Conservation (phyloP, 495 filamentous ascomycete genomes). For the Aspergillus cristatus region DNA sequence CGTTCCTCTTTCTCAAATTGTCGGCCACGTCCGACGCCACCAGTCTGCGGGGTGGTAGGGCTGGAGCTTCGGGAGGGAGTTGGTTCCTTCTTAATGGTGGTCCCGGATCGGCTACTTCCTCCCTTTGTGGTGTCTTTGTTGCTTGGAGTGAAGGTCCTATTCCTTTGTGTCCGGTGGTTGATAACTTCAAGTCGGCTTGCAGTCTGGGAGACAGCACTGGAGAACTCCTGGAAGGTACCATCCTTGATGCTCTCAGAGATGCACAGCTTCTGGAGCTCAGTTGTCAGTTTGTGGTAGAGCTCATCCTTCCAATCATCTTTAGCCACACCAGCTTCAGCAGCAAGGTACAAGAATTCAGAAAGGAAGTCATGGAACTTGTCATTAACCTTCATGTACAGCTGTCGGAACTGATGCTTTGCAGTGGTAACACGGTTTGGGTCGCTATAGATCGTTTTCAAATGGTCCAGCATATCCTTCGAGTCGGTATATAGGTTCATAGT, state of each 20-base stretch:
- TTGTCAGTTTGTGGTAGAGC: slow-evolving; percentile 1
- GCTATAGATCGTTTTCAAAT: too few relatives aligned
- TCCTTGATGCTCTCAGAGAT: not conserved
- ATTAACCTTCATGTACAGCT: not conserved
- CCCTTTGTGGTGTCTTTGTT: not conserved
- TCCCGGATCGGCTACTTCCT: not conserved
- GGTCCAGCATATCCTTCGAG: too few relatives aligned
- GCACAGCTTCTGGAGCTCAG: not conserved
- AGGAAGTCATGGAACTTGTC: too few relatives aligned
- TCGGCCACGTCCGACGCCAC: too few relatives aligned
- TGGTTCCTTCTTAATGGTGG: not conserved
- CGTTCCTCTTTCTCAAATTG: too few relatives aligned
- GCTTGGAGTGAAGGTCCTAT: not conserved
- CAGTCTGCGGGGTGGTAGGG: not conserved
- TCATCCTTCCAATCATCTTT: slow-evolving; percentile 1
- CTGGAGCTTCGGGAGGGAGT: not conserved
- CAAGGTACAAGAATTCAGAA: too few relatives aligned
- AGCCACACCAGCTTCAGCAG: too few relatives aligned
- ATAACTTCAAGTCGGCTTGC: not conserved
- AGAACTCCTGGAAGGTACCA: not conserved
- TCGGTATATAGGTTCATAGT: too few relatives aligned
- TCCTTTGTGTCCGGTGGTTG: not conserved
- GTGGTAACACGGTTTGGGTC: too few relatives aligned
- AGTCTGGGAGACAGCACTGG: not conserved
- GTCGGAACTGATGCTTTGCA: not conserved